A percentile compares a stretch with the other conserved stretches of the same genome.
Evolutionary conservation across 1,284 basidiomycete species (phyloP).

Genomic region (Rhizoctonia solani): DNA sequence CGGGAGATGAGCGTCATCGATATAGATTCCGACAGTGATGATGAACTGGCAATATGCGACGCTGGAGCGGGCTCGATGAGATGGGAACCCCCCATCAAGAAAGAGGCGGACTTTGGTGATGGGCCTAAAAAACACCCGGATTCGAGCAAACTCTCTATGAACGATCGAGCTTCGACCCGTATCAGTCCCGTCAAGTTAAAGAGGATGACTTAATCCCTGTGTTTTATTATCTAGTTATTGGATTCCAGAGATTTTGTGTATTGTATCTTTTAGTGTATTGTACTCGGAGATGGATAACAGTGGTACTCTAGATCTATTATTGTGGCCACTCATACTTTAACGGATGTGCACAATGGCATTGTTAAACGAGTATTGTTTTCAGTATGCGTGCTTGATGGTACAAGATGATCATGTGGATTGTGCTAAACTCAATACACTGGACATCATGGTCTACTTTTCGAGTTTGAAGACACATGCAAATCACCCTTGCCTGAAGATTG

Average conservation of each 20-base stretch:
- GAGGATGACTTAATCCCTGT: neutral
- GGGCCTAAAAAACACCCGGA: neutral
- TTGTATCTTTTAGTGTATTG: neutral
- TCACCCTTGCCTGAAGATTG: too few relatives aligned
- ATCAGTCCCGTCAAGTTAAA: neutral
- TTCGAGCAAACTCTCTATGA: too few relatives aligned
- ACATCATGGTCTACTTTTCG: too few relatives aligned
- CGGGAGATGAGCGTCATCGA: conserved; percentile 30
- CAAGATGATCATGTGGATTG: too few relatives aligned
- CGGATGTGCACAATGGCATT: too few relatives aligned
- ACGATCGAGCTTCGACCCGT: too few relatives aligned
- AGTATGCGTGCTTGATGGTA: too few relatives aligned
- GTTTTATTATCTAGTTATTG: neutral
- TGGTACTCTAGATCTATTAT: neutral
- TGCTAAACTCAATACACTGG: too few relatives aligned
- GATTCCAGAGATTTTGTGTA: neutral
- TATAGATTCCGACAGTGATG: conserved; percentile 29
- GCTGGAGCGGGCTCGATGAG: conserved; percentile 26
- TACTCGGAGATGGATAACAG: neutral
- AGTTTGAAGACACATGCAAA: too few relatives aligned
- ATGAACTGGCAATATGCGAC: conserved; percentile 10
- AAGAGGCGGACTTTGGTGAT: conserved; percentile 1
- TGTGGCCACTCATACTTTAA: neutral
- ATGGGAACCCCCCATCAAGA: conserved; percentile 26
- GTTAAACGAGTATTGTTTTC: too few relatives aligned